Evolutionary conservation across 73 alveolate genomes (phyloP), one percentile per base, ranked within the genome.

Genomic region (Breviolum minutum): DNA sequence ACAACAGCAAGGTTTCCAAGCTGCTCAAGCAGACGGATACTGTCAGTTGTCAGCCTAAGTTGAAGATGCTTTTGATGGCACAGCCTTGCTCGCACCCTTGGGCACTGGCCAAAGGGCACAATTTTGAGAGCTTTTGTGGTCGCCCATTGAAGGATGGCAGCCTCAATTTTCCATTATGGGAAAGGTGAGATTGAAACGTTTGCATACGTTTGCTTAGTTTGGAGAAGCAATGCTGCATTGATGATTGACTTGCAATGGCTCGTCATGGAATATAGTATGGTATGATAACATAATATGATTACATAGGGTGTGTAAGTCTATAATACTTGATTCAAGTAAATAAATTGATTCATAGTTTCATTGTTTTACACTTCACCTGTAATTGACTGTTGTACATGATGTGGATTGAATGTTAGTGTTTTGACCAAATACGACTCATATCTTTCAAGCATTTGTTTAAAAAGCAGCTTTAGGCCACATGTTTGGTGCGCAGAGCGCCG

Each of bases 11-110:
- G 92, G 92, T 74, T 26, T 83, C 60, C 92, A 83, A 61, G 92
- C 92, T 83, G 73, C 92, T 83, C 92, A 83, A 61, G 76, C 48
- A 20, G 92, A 83, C 76, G 73, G 71, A 24, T 83, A 83, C 92
- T n/a, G 76, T 76, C 92, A 83, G 76, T 83, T 83, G 92, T 61
- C 76, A 20, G 92, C 92, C 76, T 83, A 22, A 61, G 76, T 60
- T 20, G 17, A 29, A 0, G 88, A 80, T 80, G 32, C 88, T 80
- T 80, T 80, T 80, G 88, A 80, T 19, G 68, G 68, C 88, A 80
- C 88, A 80, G 86, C 88, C 64, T 80, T 80, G 88, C 88, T 13
- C 54, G 54, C 54, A 40, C 54, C 54, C 54, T 40, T 40, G 54
- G 54, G 54, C 54, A 40, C 54, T 29, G 88, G 69, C 7, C 8